These are phyloP conservation scores for Adansonia rubrostipa DNA, from an alignment of 441 rosid genomes.

Conservation along the genomic window DNA sequence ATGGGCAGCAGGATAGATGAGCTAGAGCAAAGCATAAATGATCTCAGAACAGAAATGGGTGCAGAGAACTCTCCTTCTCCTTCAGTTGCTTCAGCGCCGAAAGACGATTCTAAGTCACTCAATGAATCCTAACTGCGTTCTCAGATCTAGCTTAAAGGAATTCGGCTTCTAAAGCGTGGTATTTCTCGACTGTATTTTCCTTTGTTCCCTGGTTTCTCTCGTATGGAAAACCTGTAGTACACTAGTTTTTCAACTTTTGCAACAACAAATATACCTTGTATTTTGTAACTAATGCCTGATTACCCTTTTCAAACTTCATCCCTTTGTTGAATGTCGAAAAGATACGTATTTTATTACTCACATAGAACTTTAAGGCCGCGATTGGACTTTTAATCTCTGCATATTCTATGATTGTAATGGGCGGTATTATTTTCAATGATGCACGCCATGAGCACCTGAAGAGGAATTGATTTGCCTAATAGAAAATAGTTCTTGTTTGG, in stretches of 20 bases:
- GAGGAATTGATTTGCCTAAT: not conserved
- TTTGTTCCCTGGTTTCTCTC: not conserved
- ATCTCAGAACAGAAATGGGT: constrained; percentile 61
- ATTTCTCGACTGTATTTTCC: not conserved
- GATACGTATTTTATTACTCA: not conserved
- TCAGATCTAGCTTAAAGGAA: not conserved
- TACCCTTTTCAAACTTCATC: not conserved
- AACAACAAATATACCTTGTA: not conserved
- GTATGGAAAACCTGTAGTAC: not conserved
- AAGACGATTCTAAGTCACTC: constrained; percentile 59
- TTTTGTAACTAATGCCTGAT: not conserved
- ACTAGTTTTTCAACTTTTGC: not conserved
- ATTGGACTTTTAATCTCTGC: not conserved
- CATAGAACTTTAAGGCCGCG: not conserved
- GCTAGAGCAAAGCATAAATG: constrained; percentile 66
- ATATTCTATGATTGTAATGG: not conserved
- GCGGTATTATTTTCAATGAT: not conserved
- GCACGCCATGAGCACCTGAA: not conserved
- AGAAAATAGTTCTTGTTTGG: not conserved
- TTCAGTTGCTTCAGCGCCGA: constrained; percentile 42
- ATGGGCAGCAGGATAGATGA: constrained; percentile 66
- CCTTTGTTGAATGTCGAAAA: no score
- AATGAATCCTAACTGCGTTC: constrained; percentile 37
- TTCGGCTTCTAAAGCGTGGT: not conserved
- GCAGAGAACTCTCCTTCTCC: constrained; percentile 55